phyloP scores from a whole-genome alignment of 192 early-diverging fungal species.

The Backusella mclennaniae region DNA sequence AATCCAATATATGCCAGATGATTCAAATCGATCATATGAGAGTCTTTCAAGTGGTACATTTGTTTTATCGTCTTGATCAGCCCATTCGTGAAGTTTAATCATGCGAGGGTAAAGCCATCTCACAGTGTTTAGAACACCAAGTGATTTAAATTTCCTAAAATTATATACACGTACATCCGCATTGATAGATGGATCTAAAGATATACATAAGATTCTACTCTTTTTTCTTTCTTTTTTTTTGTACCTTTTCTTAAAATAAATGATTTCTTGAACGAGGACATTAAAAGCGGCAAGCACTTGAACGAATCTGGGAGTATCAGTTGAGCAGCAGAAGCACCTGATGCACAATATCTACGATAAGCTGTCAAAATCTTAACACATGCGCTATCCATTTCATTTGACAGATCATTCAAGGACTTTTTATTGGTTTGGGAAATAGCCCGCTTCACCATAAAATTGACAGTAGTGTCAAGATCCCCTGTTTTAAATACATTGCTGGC shows the following conservation, averaged over 20 bases:
- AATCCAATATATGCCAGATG: constrained; percentile 76
- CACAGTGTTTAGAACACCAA: constrained; percentile 74
- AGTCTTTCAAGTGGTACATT: constrained; percentile 24
- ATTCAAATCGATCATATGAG: constrained; percentile 74
- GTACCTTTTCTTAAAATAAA: constrained; percentile 72
- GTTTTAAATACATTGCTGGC: constrained; percentile 84
- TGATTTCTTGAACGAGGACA: constrained; percentile 80
- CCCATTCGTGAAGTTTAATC: constrained; percentile 66
- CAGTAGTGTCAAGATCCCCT: constrained; percentile 90
- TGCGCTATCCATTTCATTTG: constrained; percentile 79
- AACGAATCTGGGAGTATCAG: constrained; percentile 95
- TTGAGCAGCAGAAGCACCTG: constrained; percentile 86
- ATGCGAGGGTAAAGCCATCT: constrained; percentile 84
- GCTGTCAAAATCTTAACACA: constrained; percentile 88
- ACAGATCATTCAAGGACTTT: constrained; percentile 69
- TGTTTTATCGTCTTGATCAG: constrained; percentile 40
- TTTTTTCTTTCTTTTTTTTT: background rate
- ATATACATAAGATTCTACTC: background rate
- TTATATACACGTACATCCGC: constrained; percentile 79
- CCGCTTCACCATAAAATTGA: constrained; percentile 83
- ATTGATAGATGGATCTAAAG: constrained; percentile 48
- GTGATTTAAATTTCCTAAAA: constrained; percentile 76
- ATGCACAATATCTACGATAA: constrained; percentile 91
- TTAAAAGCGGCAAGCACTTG: constrained; percentile 90
- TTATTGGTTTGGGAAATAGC: constrained; percentile 72